A percentile compares a stretch with the other conserved stretches of the same genome.
Evolutionary conservation across 2,329 filamentous ascomycete genomes (phyloP).

Genomic region (Aspergillus ruber): DNA sequence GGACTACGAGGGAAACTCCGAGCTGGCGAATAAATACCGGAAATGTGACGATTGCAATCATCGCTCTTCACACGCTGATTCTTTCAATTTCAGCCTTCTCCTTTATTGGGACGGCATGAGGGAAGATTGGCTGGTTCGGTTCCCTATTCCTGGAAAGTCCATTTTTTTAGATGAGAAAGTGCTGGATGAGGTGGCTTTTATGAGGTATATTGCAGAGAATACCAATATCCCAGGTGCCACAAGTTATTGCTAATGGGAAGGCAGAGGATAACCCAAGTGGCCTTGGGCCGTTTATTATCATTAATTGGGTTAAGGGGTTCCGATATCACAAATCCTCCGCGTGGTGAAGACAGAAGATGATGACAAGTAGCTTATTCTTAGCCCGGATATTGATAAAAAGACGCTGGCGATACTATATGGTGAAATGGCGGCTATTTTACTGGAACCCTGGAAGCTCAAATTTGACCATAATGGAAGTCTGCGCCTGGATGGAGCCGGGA

Average conservation of each 20-base stretch:
- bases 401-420: slow-evolving; percentile 1
- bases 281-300: slow-evolving; percentile 10
- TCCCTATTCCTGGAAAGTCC: slow-evolving; percentile 7
- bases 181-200: slow-evolving; percentile 1
- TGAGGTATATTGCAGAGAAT: slow-evolving; percentile 3
- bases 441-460: slow-evolving; percentile 3
- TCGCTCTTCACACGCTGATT: too few relatives aligned
- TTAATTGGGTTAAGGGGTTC: slow-evolving; percentile 6
- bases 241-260: slow-evolving; percentile 1
- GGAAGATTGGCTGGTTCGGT: slow-evolving; percentile 10
- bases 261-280: slow-evolving; percentile 2
- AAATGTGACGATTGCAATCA: slow-evolving; percentile 6
- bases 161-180: slow-evolving; percentile 10
- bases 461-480: slow-evolving; percentile 1
- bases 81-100: slow-evolving; percentile 5
- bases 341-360: too few relatives aligned
- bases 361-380: neutral
- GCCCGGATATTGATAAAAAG: neutral
- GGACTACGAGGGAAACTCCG: too few relatives aligned
- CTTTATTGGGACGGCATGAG: slow-evolving; percentile 9
- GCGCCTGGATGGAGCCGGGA: neutral
- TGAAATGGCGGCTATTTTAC: slow-evolving; percentile 5
- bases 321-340: slow-evolving; percentile 4
- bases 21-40: neutral
- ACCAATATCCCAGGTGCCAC: slow-evolving; percentile 7